These are phyloP conservation scores for Diversispora eburnea DNA, from an alignment of 192 early-diverging fungal genomes.

Conservation along the genomic window DNA sequence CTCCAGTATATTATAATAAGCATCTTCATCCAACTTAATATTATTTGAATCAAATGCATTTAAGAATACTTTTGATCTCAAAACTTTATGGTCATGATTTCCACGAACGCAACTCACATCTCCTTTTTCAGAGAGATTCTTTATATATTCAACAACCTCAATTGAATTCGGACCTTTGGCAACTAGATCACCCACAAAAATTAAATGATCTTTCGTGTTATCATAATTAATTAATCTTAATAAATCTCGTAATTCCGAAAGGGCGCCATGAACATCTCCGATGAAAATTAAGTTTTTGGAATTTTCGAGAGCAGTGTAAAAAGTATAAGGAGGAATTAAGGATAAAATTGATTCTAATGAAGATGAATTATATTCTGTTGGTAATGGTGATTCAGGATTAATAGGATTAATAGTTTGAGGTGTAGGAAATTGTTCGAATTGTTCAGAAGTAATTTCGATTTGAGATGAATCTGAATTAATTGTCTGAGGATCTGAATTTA, in stretches of 20 bases:
- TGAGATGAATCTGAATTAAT: no score
- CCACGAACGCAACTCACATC: constrained; percentile 59
- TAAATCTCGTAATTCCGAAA: constrained; percentile 52
- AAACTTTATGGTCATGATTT: constrained; percentile 71
- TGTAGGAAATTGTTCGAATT: no score
- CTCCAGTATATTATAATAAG: constrained; percentile 22
- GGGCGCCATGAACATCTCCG: constrained; percentile 68
- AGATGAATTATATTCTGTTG: no score
- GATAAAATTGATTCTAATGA: no score
- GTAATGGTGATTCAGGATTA: no score
- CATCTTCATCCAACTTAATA: constrained; percentile 6
- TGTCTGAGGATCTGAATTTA: no score
- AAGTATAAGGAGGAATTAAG: no score
- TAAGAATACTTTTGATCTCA: constrained; percentile 56
- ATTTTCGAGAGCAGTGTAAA: no score
- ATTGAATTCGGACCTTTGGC: constrained; percentile 61
- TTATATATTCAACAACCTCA: constrained; percentile 43
- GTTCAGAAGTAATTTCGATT: no score
- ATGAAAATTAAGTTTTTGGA: constrained; percentile 48
- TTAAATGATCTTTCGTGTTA: constrained; percentile 45
- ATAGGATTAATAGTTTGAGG: no score
- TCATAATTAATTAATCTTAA: constrained; percentile 44
- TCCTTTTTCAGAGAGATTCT: constrained; percentile 39
- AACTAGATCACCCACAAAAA: constrained; percentile 66
- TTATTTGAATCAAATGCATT: constrained; percentile 33